Evolutionary conservation across 768 basidiomycete genomes (phyloP).

Genomic region (Termitomyces sp.): DNA sequence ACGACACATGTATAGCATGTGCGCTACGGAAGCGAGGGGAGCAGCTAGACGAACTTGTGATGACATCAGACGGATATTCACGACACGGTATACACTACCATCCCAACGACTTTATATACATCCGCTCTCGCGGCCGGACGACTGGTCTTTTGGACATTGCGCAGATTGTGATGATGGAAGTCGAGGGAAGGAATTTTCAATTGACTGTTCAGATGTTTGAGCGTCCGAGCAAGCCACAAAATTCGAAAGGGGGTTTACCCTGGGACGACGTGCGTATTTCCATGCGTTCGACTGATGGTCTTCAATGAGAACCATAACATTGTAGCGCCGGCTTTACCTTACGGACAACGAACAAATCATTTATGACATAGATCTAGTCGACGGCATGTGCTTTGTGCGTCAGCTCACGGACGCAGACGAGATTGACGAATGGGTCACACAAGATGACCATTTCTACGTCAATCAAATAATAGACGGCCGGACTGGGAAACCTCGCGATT

Average conservation of each 20-base stretch:
- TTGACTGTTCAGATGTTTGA: conserved; percentile 41
- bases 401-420: conserved; percentile 29
- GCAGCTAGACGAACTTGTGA: conserved; percentile 20
- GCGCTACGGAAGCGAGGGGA: conserved; percentile 29
- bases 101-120: conserved; percentile 57
- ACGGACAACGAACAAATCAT: conserved; percentile 24
- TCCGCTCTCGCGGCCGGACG: conserved; percentile 30
- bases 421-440: conserved; percentile 46
- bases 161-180: conserved; percentile 44
- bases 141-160: conserved; percentile 45
- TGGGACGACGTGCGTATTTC: conserved; percentile 40
- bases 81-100: conserved; percentile 51
- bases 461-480: conserved; percentile 29
- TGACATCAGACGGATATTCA: conserved; percentile 32
- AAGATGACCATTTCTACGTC: conserved; percentile 60
- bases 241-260: neutral
- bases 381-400: conserved; percentile 54
- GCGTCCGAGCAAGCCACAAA: conserved; percentile 30
- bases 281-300: neutral
- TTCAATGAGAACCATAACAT: neutral
- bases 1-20: conserved; percentile 51
- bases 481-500: conserved; percentile 16
- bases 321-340: conserved; percentile 41
- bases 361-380: conserved; percentile 37
- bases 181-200: conserved; percentile 16